phyloP scores from a whole-genome alignment of 176 grass and related monocot genomes.

The Triticum timopheevii region DNA sequence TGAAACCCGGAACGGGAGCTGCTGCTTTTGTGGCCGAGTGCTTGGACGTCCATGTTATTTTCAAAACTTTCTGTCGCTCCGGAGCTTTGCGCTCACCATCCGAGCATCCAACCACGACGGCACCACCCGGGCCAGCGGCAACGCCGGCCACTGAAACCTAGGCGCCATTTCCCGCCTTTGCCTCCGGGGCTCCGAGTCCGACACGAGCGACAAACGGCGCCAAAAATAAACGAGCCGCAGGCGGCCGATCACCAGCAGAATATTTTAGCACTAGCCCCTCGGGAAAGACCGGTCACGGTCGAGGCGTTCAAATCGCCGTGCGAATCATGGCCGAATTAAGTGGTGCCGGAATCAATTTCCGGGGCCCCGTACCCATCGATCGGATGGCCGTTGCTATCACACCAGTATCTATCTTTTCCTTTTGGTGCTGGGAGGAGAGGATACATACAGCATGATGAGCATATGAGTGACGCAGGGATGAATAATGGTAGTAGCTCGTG shows the following conservation, averaged over 20 bases:
- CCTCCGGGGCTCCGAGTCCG: neutral
- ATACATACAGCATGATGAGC: neutral
- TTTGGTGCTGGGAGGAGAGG: too few relatives aligned
- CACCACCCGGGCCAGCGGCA: neutral
- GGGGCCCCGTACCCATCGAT: neutral
- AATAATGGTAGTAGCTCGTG: neutral
- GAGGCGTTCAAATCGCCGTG: neutral
- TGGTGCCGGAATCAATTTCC: neutral
- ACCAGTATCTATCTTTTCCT: neutral
- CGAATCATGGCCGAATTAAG: slow-evolving; percentile 5
- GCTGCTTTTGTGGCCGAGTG: neutral
- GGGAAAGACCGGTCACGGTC: neutral
- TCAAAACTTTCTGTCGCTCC: neutral
- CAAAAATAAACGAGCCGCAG: neutral
- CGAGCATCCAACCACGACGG: neutral
- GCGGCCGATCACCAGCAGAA: neutral
- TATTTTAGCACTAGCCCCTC: neutral
- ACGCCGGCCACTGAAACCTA: slow-evolving; percentile 20
- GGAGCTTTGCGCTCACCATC: slow-evolving; percentile 25
- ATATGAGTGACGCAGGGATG: neutral
- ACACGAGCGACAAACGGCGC: neutral
- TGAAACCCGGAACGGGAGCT: neutral
- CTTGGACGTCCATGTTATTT: neutral
- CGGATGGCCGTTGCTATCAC: neutral
- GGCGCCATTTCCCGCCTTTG: neutral